Evolutionary conservation across 768 basidiomycete genomes (phyloP), one percentile per base, ranked within the genome.

Genomic region (Cystobasidium onofrii): DNA sequence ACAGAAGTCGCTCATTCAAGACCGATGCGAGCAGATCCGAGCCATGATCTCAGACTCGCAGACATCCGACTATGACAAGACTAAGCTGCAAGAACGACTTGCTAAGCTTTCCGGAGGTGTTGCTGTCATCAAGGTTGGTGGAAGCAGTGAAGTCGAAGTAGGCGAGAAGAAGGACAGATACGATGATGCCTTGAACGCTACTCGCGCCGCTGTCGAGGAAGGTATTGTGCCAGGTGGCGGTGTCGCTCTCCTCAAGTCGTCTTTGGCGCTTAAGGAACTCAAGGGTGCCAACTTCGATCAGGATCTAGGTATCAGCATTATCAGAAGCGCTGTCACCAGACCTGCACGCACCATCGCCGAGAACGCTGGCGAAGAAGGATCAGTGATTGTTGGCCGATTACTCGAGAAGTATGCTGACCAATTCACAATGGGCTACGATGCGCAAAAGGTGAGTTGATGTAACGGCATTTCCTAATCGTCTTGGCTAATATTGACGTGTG

Each of bases 161-260:
- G 86, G 94, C 7, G 95, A 98, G 86, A 98, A 97, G 91, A 96
- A 98, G 87, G 95, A 98, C 81, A 86, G 94, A 43, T 97, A 96
- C 80, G 76, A 76, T 64, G 78, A 79, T 80, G 94, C 94, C 0
- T 85, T 97, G 60, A 96, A 96, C 81, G 93, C 94, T n/a, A 98
- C 95, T 2, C 89, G 95, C 46, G 95, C 95, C 29, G 93, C 95
- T 55, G 95, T 98, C 34, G 95, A 97, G 83, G 94, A 99, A 82
- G 95, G 95, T 80, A 96, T 97, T 79, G 89, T 98, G 39, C 95
- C 95, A 65, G 95, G 95, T 54, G 95, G 95, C 79, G 94, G 94
- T 81, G 88, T 91, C 36, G 94, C 95, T 31, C 86, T 96, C 27
- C 86, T 96, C 80, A 78, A 78, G 74, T 90, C 91, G 1, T 87